Conservation (phyloP, 148 eudicot genomes). For the Diospyros kaki region DNA sequence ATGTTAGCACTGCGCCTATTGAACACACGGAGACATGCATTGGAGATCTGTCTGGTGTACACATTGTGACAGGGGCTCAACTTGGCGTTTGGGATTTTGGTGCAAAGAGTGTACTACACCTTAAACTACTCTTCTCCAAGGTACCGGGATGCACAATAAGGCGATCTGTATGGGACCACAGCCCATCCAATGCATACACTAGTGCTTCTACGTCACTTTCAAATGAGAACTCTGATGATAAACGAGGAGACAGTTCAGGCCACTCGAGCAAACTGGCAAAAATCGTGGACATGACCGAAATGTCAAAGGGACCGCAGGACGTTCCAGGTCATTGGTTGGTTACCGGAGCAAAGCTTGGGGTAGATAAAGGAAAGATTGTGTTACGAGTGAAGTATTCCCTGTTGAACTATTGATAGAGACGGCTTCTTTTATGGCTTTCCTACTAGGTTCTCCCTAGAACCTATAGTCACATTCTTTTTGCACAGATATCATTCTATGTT, state of each 20-base stretch:
- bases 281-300: slow-evolving; percentile 81
- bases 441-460: not conserved
- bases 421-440: not conserved
- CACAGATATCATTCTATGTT: slow-evolving; percentile 18
- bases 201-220: slow-evolving; percentile 25
- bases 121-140: slow-evolving; percentile 91
- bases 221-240: slow-evolving; percentile 36
- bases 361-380: slow-evolving; percentile 81
- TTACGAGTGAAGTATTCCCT: slow-evolving; percentile 82
- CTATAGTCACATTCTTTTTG: slow-evolving; percentile 19
- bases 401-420: slow-evolving; percentile 61
- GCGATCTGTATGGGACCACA: slow-evolving; percentile 97
- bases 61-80: slow-evolving; percentile 96
- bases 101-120: slow-evolving; percentile 77
- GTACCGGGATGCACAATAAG: slow-evolving; percentile 95
- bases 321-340: slow-evolving; percentile 98
- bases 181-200: slow-evolving; percentile 45
- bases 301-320: slow-evolving; percentile 89
- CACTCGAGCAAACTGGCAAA: slow-evolving; percentile 61
- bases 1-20: slow-evolving; percentile 93
- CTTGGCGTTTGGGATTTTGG: slow-evolving; percentile 98
- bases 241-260: slow-evolving; percentile 38
- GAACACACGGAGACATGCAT: slow-evolving; percentile 81
- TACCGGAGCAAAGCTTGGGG: slow-evolving; percentile 96
- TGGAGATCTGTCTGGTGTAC: slow-evolving; percentile 92